phyloP scores from a whole-genome alignment of 2,329 filamentous ascomycete species.

The Hypocreales sp. region DNA sequence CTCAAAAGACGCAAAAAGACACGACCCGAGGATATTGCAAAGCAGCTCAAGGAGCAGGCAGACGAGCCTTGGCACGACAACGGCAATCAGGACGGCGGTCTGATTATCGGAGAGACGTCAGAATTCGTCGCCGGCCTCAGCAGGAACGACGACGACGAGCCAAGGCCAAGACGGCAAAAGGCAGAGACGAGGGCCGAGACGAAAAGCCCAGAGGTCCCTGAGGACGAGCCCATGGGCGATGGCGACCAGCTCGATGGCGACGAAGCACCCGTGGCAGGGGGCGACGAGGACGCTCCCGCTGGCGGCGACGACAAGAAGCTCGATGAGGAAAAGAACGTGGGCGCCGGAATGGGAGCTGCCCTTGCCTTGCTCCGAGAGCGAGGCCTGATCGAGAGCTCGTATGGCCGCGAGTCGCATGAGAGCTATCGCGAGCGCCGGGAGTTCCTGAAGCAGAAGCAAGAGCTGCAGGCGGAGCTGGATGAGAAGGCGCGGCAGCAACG shows the following conservation, averaged over 20 bases:
- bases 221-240: slow-evolving; percentile 16
- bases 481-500: slow-evolving; percentile 64
- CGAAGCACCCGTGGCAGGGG: slow-evolving; percentile 6
- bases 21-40: slow-evolving; percentile 74
- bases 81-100: slow-evolving; percentile 31
- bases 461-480: slow-evolving; percentile 63
- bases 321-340: slow-evolving; percentile 71
- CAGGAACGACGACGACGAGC: slow-evolving; percentile 43
- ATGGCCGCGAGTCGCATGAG: slow-evolving; percentile 47
- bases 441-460: slow-evolving; percentile 65
- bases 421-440: slow-evolving; percentile 55
- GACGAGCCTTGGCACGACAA: slow-evolving; percentile 32
- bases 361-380: slow-evolving; percentile 73
- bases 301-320: slow-evolving; percentile 47
- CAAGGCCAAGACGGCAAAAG: slow-evolving; percentile 30
- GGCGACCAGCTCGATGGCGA: slow-evolving; percentile 15
- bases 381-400: slow-evolving; percentile 55
- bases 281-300: slow-evolving; percentile 13
- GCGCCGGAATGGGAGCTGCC: slow-evolving; percentile 65
- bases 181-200: not conserved
- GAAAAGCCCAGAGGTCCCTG: slow-evolving; percentile 2
- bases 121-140: slow-evolving; percentile 84
- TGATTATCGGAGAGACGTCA: slow-evolving; percentile 91
- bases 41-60: slow-evolving; percentile 55
- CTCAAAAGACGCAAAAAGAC: slow-evolving; percentile 85